Evolutionary conservation across 164 flowering plant species (phyloP).

Genomic region (Cinnamomum micranthum): DNA sequence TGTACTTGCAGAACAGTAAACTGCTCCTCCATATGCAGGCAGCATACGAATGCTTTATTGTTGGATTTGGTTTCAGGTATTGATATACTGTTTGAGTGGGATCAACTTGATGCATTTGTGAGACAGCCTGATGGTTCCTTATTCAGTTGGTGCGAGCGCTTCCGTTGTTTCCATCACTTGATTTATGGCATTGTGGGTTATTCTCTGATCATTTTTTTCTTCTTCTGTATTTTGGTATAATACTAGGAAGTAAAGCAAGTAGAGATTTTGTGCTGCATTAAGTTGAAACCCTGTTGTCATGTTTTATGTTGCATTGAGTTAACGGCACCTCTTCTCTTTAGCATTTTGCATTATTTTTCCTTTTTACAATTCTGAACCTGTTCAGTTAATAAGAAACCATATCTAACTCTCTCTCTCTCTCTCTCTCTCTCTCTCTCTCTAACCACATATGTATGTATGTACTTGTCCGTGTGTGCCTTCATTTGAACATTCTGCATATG

Average conservation of each 20-base stretch:
- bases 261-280: neutral
- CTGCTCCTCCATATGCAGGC: neutral
- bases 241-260: neutral
- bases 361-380: neutral
- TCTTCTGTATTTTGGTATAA: neutral
- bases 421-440: neutral
- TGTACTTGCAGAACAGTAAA: neutral
- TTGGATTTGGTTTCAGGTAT: slow-evolving; percentile 49
- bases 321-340: too few relatives aligned
- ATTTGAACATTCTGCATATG: neutral
- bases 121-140: slow-evolving; percentile 86
- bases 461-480: too few relatives aligned
- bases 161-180: slow-evolving; percentile 63
- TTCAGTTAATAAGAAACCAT: too few relatives aligned
- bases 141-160: slow-evolving; percentile 96
- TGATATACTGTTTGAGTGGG: slow-evolving; percentile 89
- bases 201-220: neutral
- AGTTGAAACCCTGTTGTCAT: neutral
- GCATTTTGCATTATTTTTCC: neutral
- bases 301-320: neutral
- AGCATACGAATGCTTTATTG: neutral
- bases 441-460: too few relatives aligned
- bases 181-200: slow-evolving; percentile 77
- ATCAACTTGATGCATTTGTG: slow-evolving; percentile 74
- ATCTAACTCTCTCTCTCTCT: too few relatives aligned